A percentile compares a stretch with the other conserved stretches of the same genome.
These are phyloP conservation scores for Leccinum ochraceum DNA, from an alignment of 768 basidiomycete species.

Conservation along the genomic window DNA sequence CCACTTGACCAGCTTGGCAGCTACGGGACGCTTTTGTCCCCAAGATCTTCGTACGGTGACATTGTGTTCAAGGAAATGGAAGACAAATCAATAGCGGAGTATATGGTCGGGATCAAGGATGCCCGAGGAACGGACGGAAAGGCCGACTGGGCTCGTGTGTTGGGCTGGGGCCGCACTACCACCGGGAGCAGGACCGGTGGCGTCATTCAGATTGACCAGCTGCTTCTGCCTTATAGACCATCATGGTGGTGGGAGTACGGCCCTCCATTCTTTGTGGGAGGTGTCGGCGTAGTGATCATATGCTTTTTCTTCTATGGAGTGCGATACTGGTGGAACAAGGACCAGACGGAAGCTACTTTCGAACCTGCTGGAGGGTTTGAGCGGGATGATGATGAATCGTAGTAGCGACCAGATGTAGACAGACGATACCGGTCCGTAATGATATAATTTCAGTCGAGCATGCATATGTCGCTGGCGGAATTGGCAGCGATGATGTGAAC, in stretches of 20 bases:
- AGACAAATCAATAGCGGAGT: conserved; percentile 42
- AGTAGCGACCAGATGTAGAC: conserved; percentile 22
- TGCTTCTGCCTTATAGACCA: conserved; percentile 85
- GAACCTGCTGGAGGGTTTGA: conserved; percentile 86
- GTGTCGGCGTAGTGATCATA: conserved; percentile 59
- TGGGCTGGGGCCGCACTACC: conserved; percentile 77
- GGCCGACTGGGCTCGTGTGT: conserved; percentile 63
- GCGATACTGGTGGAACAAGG: conserved; percentile 66
- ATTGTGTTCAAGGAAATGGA: conserved; percentile 68
- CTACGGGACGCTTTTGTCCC: conserved; percentile 78
- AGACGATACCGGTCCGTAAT: conserved; percentile 6
- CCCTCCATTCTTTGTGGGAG: conserved; percentile 61
- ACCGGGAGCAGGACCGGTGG: conserved; percentile 77
- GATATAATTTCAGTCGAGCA: conserved; percentile 4
- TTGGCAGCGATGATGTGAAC: conserved; percentile 57
- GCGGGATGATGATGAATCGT: conserved; percentile 46
- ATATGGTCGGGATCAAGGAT: conserved; percentile 73
- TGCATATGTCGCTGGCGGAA: conserved; percentile 78
- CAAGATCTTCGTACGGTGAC: conserved; percentile 70
- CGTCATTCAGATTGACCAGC: conserved; percentile 82
- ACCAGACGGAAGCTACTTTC: conserved; percentile 83
- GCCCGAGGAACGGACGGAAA: conserved; percentile 65
- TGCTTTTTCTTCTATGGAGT: conserved; percentile 74
- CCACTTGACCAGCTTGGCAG: conserved; percentile 67
- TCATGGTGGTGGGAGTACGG: conserved; percentile 83